Evolutionary conservation across 179 eudicot genomes (phyloP), one percentile per base, ranked within the genome.

Genomic region (Nepenthes alata): DNA sequence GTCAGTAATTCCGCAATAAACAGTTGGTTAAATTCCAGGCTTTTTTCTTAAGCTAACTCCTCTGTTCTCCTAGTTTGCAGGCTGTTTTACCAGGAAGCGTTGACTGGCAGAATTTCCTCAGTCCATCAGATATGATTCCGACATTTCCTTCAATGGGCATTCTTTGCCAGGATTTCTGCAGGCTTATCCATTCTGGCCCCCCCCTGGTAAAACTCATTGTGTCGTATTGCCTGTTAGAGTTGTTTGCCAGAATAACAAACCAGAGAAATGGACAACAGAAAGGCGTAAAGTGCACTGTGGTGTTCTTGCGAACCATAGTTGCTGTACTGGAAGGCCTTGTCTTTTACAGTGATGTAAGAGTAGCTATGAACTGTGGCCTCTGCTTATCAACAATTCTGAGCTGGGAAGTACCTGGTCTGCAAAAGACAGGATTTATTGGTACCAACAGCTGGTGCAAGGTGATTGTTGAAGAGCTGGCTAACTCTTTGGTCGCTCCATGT

Each of bases 381-480:
- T 81, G 94, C 78, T 70, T 93, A 71, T 81, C 97, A 64, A 72
- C 73, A 63, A 70, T 84, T 67, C 70, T 82, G 58, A 68, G 85
- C 38, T 81, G 94, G 94, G 74, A 80, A 72, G 72, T 76, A 37
- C 79, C 69, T 6, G 73, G 75, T 34, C 57, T 47, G 7, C 37
- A 45, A 13, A 78, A 74, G 35, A 64, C 61, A 59, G 63, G 66
- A 47, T 66, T 70, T 50, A 61, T 49, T 34, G 62, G 70, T 63
- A 74, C 66, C 62, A 67, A 72, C 60, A 77, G 67, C n/a, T 93
- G 97, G 98, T 89, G 83, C 74, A 79, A 81, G 73, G 64, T 87
- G 68, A 79, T 93, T 62, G 85, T 85, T 45, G 98, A 93, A 75
- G 98, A 93, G 74, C 73, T 93, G 53, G 89, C 80, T 62, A 74